Base-by-base conservation (phyloP, 176 grass and related monocot species). In the Ensete glaucum region DNA sequence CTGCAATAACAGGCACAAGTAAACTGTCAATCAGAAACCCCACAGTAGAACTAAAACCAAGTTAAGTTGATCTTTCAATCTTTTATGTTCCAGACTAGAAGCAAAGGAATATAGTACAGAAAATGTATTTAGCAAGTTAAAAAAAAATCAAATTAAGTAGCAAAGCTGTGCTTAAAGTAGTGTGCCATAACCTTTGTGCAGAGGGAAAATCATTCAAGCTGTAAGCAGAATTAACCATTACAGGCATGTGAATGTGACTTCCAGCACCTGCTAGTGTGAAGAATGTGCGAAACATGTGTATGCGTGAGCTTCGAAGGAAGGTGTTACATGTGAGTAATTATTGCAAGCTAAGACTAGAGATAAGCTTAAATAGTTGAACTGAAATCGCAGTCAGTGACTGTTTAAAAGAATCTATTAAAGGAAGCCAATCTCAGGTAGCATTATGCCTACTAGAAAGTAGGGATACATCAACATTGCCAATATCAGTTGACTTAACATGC, bases 181-280 rank as follows among this genome's bases (percentile, higher is more conserved):
- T 81, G 90, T 89, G 86, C 90, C 73, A 81, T 91, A 93, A 98
- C 95, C 90, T 98, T 91, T 88, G 95, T 98, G 95, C 81, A 87
- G 93, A 92, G 81, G 90, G 78, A 91, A 87, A 98, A 84, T 78
- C 90, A 93, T 77, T 85, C 86, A 93, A 67, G 88, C 86, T 98
- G 95, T 91, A 88, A 93, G 90, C 83, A 89, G 95, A 87, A 85
- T 76, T 87, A 92, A 82, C 85, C 86, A 93, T 86, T 91, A 90
- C 90, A 81, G 85, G 86, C 87, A 86, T 87, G 94, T 98, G 82
- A 86, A 85, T 85, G 86, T 93, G 91, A 86, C 95, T 99, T 89
- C 90, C 95, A 85, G 82, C 78, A 94, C 90, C 95, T 99, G 90
- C 81, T 99, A 84, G 86, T 89, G 90, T 80, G 84, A 80, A 92